Percentiles rank a stretch among this genome's conserved stretches.
Evolutionary conservation across 495 filamentous ascomycete genomes (phyloP).

Genomic region (Podospora bellae-mahoneyi): DNA sequence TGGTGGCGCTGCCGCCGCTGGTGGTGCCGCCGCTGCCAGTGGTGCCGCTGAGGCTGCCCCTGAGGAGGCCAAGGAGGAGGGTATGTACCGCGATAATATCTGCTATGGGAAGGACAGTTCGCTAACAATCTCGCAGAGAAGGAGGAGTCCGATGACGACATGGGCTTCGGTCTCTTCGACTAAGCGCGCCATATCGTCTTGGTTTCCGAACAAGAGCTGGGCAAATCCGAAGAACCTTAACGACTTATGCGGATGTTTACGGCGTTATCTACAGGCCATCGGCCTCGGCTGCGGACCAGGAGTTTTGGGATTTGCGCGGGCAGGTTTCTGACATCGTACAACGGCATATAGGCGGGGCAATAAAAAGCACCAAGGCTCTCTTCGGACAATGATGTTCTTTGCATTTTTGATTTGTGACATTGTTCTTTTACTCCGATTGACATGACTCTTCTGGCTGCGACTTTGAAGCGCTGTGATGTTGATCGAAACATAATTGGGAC

Average conservation of each 20-base stretch:
- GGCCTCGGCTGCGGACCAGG: conserved; percentile 21
- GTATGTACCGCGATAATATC: conserved; percentile 34
- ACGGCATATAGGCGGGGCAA: conserved; percentile 28
- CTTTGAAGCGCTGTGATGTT: not conserved
- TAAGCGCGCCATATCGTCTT: conserved; percentile 46
- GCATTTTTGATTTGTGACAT: not conserved
- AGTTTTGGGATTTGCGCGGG: conserved; percentile 19
- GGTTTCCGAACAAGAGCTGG: conserved; percentile 15
- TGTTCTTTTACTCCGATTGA: not conserved
- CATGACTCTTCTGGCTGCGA: not conserved
- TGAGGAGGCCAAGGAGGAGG: conserved; percentile 73
- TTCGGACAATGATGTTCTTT: conserved; percentile 22
- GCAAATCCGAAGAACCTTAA: conserved; percentile 26
- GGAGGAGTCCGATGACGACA: conserved; percentile 98
- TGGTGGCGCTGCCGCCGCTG: conserved; percentile 62
- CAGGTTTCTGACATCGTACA: conserved; percentile 12
- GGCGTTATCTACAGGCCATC: conserved; percentile 14
- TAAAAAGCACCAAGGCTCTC: conserved; percentile 24
- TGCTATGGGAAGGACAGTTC: not conserved
- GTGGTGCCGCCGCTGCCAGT: conserved; percentile 61
- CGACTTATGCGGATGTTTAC: conserved; percentile 20
- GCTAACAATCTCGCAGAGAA: conserved; percentile 47
- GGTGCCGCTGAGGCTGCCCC: conserved; percentile 66
- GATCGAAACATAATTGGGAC: not conserved
- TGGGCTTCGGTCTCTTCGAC: conserved; percentile 99